A percentile compares a stretch with the other conserved stretches of the same genome.
Conservation (phyloP, 225 moss, liverwort and hornwort genomes). For the Lunularia cruciata region DNA sequence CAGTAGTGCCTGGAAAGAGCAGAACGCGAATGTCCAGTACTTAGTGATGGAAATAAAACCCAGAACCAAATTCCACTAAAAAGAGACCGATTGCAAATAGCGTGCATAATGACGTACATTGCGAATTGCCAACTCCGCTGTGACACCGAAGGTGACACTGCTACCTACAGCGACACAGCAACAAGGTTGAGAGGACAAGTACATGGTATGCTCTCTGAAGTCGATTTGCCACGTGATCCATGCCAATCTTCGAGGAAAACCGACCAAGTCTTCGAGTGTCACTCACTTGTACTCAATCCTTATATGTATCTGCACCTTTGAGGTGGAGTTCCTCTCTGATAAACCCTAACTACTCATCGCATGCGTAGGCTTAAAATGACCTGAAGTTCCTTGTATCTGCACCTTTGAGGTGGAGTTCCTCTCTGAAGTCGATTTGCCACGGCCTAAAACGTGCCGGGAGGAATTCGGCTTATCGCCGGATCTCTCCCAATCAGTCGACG, state of each 20-base stretch:
- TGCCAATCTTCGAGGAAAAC: slow-evolving; percentile 19
- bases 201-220: slow-evolving; percentile 48
- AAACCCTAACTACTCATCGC: too few species aligned
- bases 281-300: neutral
- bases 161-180: neutral
- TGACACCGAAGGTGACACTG: neutral
- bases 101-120: neutral
- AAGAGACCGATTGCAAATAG: neutral
- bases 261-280: neutral
- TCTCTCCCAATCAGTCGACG: too few species aligned
- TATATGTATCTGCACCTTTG: neutral
- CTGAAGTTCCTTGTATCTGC: too few species aligned
- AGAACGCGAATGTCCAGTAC: neutral
- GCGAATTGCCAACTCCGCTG: neutral
- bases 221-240: slow-evolving; percentile 58
- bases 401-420: too few species aligned
- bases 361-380: too few species aligned
- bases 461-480: too few species aligned
- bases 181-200: slow-evolving; percentile 5
- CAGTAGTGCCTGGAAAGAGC: slow-evolving; percentile 58
- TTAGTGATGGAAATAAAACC: neutral
- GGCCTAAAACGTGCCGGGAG: too few species aligned
- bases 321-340: too few species aligned
- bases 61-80: neutral
- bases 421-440: too few species aligned